Percentiles rank a stretch among this genome's conserved stretches.
Conservation (phyloP, 495 filamentous ascomycete species). For the Podospora comata region DNA sequence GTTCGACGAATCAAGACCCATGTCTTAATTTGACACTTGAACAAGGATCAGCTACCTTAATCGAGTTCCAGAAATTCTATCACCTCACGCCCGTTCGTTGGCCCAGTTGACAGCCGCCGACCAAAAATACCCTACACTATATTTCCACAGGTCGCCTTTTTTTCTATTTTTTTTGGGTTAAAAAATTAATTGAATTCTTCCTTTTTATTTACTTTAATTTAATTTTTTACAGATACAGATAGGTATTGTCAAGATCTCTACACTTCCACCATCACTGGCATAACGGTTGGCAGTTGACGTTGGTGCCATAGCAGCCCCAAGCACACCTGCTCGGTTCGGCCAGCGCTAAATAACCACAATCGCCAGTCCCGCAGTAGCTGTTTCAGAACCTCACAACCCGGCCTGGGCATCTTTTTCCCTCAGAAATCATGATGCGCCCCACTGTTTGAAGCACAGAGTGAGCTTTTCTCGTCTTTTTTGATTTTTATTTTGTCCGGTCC, state of each 20-base stretch:
- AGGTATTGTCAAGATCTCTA: not conserved
- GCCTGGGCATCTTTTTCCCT: conserved; percentile 2
- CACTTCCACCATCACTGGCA: not conserved
- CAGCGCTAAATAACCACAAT: conserved; percentile 8
- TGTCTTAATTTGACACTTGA: conserved; percentile 1
- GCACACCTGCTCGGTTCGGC: not conserved
- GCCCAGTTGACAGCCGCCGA: not conserved
- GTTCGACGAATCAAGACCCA: conserved; percentile 5
- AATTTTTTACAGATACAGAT: not conserved
- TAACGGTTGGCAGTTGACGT: conserved; percentile 1
- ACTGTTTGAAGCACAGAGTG: not conserved
- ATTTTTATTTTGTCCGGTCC: not conserved
- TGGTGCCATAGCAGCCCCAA: not conserved
- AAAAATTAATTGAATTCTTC: too few species aligned
- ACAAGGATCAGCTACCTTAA: conserved; percentile 2
- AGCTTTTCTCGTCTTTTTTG: not conserved
- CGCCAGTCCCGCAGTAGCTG: conserved; percentile 6
- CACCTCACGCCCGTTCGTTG: not conserved
- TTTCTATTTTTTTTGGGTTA: too few species aligned
- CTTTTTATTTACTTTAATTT: too few species aligned
- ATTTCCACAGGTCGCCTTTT: too few species aligned
- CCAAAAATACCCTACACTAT: not conserved
- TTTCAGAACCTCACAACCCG: conserved; percentile 7
- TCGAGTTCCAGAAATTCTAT: conserved; percentile 1
- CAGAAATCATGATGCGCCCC: not conserved